These are phyloP conservation scores for Arxiozyma slooffiae DNA, from an alignment of 1,139 yeast genomes.

Conservation along the genomic window DNA sequence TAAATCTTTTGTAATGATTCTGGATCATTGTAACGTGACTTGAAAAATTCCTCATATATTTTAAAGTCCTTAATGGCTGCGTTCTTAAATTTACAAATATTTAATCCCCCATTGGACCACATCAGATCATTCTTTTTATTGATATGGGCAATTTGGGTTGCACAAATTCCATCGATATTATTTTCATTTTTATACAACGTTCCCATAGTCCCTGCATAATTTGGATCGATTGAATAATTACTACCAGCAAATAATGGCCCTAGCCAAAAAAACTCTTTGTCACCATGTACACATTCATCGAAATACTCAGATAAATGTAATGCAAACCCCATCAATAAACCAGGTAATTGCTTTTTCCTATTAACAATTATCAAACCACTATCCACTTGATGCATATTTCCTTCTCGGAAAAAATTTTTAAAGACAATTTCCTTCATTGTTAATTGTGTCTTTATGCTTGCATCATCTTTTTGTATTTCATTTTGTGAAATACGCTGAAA, in stretches of 20 bases:
- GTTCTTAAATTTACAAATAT: slow-evolving; percentile 42
- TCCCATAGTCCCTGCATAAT: slow-evolving; percentile 22
- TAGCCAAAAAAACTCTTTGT: slow-evolving; percentile 58
- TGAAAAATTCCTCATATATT: slow-evolving; percentile 27
- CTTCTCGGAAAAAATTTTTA: slow-evolving; percentile 29
- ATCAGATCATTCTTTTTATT: slow-evolving; percentile 38
- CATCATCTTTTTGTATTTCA: neutral
- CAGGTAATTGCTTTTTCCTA: slow-evolving; percentile 35
- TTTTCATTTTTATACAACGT: slow-evolving; percentile 27
- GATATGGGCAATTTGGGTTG: slow-evolving; percentile 62
- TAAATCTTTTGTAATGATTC: slow-evolving; percentile 29
- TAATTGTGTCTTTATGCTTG: neutral
- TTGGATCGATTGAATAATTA: slow-evolving; percentile 32
- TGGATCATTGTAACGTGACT: slow-evolving; percentile 28
- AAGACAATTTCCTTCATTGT: slow-evolving; percentile 10
- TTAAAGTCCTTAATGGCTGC: slow-evolving; percentile 31
- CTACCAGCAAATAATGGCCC: slow-evolving; percentile 46
- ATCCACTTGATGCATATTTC: slow-evolving; percentile 40
- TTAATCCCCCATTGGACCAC: slow-evolving; percentile 64
- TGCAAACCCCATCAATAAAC: slow-evolving; percentile 37
- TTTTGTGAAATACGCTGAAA: neutral
- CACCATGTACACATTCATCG: slow-evolving; percentile 43
- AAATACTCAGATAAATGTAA: slow-evolving; percentile 36
- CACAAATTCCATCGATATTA: slow-evolving; percentile 43
- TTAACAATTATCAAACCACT: slow-evolving; percentile 43